Base-by-base conservation (phyloP, 768 basidiomycete species). In the Candolleomyces aberdarensis region DNA sequence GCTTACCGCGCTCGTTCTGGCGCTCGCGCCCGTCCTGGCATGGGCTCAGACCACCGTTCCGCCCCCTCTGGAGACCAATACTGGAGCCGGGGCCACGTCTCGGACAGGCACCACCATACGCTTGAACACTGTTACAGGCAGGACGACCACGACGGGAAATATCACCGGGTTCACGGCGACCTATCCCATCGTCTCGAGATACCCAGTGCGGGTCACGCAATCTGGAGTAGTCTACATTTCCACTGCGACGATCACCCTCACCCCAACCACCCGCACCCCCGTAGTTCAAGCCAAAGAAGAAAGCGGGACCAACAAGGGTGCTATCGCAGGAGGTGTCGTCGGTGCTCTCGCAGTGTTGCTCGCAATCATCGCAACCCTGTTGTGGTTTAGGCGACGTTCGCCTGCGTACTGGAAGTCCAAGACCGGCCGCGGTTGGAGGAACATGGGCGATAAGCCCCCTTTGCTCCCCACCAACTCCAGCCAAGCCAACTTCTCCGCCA, bases 291-390 rank as follows among this genome's bases (percentile, higher is more conserved):
- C 26, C 58, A 13, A 22, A 14, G 43, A 10, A 7, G 31, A 52
- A 11, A 20, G n/a, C 56, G 55, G 62, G 39, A 60, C 47, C 57
- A 70, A 69, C 56, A 61, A 64, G 19, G 71, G 71, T 9, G 71
- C 71, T 32, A 71, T 72, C 11, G 68, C 70, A 26, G 71, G 71
- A 15, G 71, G 71, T 5, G 67, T 71, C 26, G 60, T 72, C 19
- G 71, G 71, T 36, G 70, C 65, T 15, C 50, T 69, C 20, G 62
- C 65, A 15, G 57, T 64, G 26, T 14, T 67, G 8, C n/a, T 66
- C 43, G 66, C 65, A 15, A 54, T 68, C 50, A 55, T 62, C 15
- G 61, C 71, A 26, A 40, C 68, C 26, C 56, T 68, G 14, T 36
- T 71, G 20, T 71, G 70, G 63, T 65, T 69, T 60, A 58, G 64